phyloP scores from a whole-genome alignment of 495 filamentous ascomycete genomes.

The Rhypophila decipiens region DNA sequence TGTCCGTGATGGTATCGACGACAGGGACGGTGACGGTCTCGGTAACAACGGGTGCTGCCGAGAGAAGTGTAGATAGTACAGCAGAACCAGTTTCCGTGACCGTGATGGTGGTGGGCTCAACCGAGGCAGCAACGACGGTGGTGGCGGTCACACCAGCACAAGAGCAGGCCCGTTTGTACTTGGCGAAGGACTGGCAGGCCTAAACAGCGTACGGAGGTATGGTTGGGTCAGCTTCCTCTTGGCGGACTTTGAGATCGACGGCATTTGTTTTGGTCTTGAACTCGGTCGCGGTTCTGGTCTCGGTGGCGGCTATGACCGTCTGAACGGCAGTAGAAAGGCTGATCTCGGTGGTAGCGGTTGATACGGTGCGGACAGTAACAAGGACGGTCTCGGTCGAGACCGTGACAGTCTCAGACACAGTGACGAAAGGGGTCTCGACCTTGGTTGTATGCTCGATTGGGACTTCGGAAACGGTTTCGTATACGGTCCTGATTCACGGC shows the following conservation, averaged over 20 bases:
- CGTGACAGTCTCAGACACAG: not conserved
- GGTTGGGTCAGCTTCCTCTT: not conserved
- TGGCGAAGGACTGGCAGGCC: constrained; percentile 10
- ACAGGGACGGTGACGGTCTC: constrained; percentile 5
- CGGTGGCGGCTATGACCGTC: not conserved
- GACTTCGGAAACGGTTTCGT: constrained; percentile 3
- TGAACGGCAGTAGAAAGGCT: not conserved
- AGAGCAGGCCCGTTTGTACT: constrained; percentile 12
- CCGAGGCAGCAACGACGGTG: constrained; percentile 3
- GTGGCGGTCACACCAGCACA: constrained; percentile 7
- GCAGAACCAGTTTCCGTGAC: constrained; percentile 1
- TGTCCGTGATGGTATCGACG: not conserved
- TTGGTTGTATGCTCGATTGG: constrained; percentile 7
- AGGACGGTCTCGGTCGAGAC: constrained; percentile 3
- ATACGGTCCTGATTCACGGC: constrained; percentile 9
- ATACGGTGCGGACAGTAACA: not conserved
- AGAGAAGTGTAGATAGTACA: not conserved
- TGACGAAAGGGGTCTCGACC: not conserved
- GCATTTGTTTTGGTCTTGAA: not conserved
- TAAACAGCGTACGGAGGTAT: constrained; percentile 8
- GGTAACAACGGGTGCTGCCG: constrained; percentile 3
- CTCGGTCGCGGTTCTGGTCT: not conserved
- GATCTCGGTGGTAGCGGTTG: constrained; percentile 1
- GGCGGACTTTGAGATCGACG: not conserved
- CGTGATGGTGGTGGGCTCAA: constrained; percentile 3